Base-by-base conservation (phyloP, 306 rosid species). In the Sicyos edulis region DNA sequence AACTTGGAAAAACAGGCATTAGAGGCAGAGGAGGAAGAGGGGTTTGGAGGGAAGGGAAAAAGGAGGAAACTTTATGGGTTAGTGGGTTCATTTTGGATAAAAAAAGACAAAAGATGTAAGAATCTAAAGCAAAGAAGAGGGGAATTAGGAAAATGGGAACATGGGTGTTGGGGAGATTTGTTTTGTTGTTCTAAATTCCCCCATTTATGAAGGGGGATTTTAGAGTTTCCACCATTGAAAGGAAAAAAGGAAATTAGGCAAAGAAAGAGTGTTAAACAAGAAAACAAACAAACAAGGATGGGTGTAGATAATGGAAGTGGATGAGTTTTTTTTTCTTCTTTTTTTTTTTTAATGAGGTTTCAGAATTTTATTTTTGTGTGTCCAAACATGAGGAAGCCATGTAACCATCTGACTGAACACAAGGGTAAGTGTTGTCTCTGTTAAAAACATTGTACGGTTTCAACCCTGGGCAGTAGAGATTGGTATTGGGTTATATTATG, bases 321-420 rank as follows among this genome's bases (percentile, higher is more conserved):
- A n/a, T n/a, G n/a, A n/a, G n/a, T n/a, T n/a, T n/a, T n/a, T n/a
- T n/a, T n/a, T n/a, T n/a, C n/a, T n/a, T n/a, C n/a, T n/a, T n/a
- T n/a, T n/a, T n/a, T n/a, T n/a, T n/a, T n/a, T n/a, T n/a, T n/a
- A n/a, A n/a, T 3, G 37, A 7, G 24, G 12, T n/a, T 10, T 44
- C 54, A 44, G 71, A 65, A 52, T 26, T 0, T 24, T n/a, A 5
- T 67, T 67, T 5, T 55, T 77, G 80, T 80, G 76, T 77, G 84
- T 54, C 63, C 51, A 72, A 76, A 77, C 90, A 89, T 78, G 78
- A 85, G 74, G 90, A 82, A 78, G 80, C 70, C 75, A 74, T 75
- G 80, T 76, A 73, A 86, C 83, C 85, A 81, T 55, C 78, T 78
- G 79, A 56, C 76, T 64, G 71, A 78, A 65, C 79, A 55, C 58